Percentiles rank a stretch among this genome's conserved stretches.
phyloP scores from a whole-genome alignment of 306 rosid genomes.

The Quercus dentata region DNA sequence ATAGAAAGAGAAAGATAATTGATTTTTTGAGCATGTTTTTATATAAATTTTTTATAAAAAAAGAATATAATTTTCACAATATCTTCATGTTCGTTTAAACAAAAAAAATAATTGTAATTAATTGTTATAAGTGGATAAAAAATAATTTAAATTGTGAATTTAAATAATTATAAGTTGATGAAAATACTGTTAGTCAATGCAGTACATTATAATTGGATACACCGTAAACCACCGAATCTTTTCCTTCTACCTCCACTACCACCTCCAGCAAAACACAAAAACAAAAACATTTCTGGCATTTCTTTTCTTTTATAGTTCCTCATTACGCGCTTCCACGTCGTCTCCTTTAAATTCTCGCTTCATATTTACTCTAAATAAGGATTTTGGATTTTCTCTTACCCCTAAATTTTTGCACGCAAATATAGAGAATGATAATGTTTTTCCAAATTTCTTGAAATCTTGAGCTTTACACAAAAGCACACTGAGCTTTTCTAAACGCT shows the following conservation, averaged over 20 bases:
- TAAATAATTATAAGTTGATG: no score
- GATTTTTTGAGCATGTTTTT: no score
- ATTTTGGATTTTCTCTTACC: background rate
- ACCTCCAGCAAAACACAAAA: no score
- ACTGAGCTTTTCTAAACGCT: background rate
- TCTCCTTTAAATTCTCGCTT: background rate
- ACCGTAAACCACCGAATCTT: constrained; percentile 7
- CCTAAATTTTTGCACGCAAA: background rate
- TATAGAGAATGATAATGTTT: background rate
- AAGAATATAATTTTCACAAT: accelerated
- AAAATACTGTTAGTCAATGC: background rate
- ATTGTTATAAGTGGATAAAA: accelerated
- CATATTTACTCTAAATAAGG: background rate
- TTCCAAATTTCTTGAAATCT: background rate
- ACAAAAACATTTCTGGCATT: no score
- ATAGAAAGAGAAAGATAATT: no score
- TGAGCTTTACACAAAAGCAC: background rate
- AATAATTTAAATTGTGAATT: accelerated
- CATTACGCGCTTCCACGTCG: background rate
- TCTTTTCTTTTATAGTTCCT: background rate
- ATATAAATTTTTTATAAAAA: no score
- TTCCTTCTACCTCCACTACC: background rate
- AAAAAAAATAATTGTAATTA: no score
- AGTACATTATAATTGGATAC: background rate
- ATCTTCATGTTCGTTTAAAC: accelerated